Conservation (phyloP, 768 basidiomycete genomes). For the Amanita pallidorosea region DNA sequence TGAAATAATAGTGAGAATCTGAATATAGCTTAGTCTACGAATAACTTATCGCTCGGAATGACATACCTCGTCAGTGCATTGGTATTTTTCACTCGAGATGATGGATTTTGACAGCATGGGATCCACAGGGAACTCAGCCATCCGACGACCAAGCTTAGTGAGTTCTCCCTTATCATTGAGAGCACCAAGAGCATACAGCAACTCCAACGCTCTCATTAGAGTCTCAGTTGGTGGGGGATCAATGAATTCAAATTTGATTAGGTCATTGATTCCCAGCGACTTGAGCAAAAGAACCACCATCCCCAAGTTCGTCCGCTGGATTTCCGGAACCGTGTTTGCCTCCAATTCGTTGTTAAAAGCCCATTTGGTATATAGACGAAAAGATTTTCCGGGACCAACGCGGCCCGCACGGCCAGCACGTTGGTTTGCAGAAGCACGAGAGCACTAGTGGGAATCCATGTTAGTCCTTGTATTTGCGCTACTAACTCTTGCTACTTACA, state of each 20-base stretch:
- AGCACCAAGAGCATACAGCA: slow-evolving; percentile 92
- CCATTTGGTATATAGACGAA: slow-evolving; percentile 99
- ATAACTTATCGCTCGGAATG: background rate
- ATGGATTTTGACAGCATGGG: slow-evolving; percentile 96
- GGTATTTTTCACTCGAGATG: slow-evolving; percentile 89
- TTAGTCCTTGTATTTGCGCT: background rate
- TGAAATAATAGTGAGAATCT: slow-evolving; percentile 93
- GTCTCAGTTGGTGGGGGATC: slow-evolving; percentile 98
- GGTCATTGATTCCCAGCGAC: slow-evolving; percentile 95
- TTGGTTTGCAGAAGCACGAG: slow-evolving; percentile 94
- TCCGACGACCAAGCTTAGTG: slow-evolving; percentile 92
- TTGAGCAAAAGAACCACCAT: slow-evolving; percentile 94
- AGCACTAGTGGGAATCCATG: slow-evolving; percentile 49
- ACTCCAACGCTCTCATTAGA: slow-evolving; percentile 86
- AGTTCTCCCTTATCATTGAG: slow-evolving; percentile 94
- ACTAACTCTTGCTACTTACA: slow-evolving; percentile 32
- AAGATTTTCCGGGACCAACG: slow-evolving; percentile 96
- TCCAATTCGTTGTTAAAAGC: slow-evolving; percentile 94
- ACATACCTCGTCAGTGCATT: slow-evolving; percentile 89
- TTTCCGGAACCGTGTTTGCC: slow-evolving; percentile 96
- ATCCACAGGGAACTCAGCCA: slow-evolving; percentile 99
- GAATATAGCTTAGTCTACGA: background rate
- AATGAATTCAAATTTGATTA: slow-evolving; percentile 97
- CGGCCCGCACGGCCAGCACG: slow-evolving; percentile 95
- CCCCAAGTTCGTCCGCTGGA: slow-evolving; percentile 95